Evolutionary conservation across 805 yeast species (phyloP), one percentile per base, ranked within the genome.

Genomic region (Ogataea pini): DNA sequence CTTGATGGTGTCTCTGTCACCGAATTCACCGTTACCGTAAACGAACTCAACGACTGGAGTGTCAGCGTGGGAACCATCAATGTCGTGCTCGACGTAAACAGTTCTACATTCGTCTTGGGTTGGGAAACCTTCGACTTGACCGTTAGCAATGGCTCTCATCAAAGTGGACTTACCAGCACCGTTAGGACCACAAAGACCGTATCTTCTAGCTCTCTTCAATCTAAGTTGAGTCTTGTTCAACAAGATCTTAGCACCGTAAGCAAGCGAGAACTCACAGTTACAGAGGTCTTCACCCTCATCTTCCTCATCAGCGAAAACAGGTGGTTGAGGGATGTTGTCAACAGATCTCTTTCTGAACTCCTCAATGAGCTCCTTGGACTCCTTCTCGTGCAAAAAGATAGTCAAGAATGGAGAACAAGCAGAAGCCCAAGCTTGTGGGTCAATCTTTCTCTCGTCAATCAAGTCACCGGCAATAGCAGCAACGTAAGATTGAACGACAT

Each of bases 201-300:
- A 94, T 82, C 99, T 89, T 81, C 97, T 91, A 79, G 87, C 94
- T 82, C 96, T 86, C 90, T 89, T 90, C 73, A 94, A 86, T 80
- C 99, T 90, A 74, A 94, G 85, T 81, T 92, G 97, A 64, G 99
- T 94, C 79, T 94, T 92, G 92, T 94, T 94, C 77, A 94, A 89
- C 80, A 94, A 83, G 83, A 94, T 94, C 89, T 94, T 94, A 70
- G 99, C 99, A 92, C 99, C 99, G 78, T 94, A 94, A 75, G 99
- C 99, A 70, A 94, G 83, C 54, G 99, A 94, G 91, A 94, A 94
- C 85, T 94, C 99, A 87, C 98, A 92, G 96, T 94, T 94, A 86
- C 99, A 94, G 71, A 94, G 83, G 73, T 94, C 98, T 82, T 94
- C 98, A 80, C 98, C 99, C 72, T 94, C 98, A 71, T 90, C 97